phyloP scores from a whole-genome alignment of 495 filamentous ascomycete species.

The Pyrenula aspistea region DNA sequence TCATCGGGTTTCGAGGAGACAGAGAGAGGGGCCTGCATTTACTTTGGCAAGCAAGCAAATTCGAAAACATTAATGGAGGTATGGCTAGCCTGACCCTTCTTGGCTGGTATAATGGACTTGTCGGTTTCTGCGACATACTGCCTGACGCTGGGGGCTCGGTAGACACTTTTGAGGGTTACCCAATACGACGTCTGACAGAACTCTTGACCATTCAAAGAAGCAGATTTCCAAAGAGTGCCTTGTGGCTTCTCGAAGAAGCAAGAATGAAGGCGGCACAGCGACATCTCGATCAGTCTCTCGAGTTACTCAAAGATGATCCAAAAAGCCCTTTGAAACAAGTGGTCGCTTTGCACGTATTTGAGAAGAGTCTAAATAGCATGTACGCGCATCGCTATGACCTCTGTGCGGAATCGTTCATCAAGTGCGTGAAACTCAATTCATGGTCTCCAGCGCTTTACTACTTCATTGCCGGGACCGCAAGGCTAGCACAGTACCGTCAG shows the following conservation, averaged over 20 bases:
- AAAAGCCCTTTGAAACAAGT: constrained; percentile 77
- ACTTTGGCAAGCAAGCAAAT: constrained; percentile 87
- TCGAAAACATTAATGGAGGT: constrained; percentile 80
- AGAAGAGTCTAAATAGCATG: constrained; percentile 68
- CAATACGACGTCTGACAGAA: constrained; percentile 52
- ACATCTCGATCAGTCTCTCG: constrained; percentile 55
- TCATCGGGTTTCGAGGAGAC: constrained; percentile 89
- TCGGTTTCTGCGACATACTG: constrained; percentile 80
- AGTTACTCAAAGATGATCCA: constrained; percentile 41
- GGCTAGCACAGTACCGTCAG: constrained; percentile 70
- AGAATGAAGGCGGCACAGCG: constrained; percentile 60
- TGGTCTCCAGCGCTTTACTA: constrained; percentile 89
- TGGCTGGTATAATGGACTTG: constrained; percentile 76
- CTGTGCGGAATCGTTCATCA: constrained; percentile 61
- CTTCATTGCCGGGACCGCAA: constrained; percentile 68
- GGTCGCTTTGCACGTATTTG: constrained; percentile 68
- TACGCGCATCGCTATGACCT: constrained; percentile 62
- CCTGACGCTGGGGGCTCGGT: constrained; percentile 39
- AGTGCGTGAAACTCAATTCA: constrained; percentile 73
- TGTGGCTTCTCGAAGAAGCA: constrained; percentile 88
- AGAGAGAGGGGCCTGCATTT: constrained; percentile 69
- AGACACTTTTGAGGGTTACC: constrained; percentile 52
- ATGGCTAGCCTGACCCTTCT: constrained; percentile 73
- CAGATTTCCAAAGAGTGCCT: constrained; percentile 67
- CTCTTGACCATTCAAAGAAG: constrained; percentile 62